Percentiles rank a stretch among this genome's conserved stretches.
Evolutionary conservation across 1,284 basidiomycete genomes (phyloP).

Genomic region (Tilletia setariae): DNA sequence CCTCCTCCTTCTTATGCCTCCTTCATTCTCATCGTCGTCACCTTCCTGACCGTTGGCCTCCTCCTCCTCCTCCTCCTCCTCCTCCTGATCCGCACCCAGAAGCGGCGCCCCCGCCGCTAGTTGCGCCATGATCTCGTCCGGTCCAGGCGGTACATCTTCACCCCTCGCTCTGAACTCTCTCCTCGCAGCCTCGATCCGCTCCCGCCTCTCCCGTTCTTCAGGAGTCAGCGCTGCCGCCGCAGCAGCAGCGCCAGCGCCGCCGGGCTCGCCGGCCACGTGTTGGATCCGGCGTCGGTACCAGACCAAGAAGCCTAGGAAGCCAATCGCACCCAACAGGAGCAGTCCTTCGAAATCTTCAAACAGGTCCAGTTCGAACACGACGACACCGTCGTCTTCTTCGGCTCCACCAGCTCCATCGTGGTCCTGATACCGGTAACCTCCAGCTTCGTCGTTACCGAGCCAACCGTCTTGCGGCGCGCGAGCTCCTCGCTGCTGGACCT

Average conservation of each 20-base stretch:
- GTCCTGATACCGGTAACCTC: background rate
- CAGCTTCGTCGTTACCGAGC: background rate
- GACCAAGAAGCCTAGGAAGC: background rate
- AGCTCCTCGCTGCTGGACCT: background rate
- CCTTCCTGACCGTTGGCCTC: background rate
- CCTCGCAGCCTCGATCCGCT: conserved; percentile 12
- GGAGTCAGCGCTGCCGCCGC: background rate
- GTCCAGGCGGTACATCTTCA: background rate
- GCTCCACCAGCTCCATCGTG: background rate
- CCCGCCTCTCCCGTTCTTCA: background rate
- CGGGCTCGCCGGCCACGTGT: no score
- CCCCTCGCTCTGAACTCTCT: background rate
- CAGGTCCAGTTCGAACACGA: background rate
- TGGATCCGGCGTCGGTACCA: conserved; percentile 11
- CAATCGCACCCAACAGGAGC: background rate
- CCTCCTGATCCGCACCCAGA: background rate
- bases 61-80: conserved; percentile 6
- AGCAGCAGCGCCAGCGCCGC: background rate
- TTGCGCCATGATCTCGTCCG: background rate
- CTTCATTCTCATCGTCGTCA: no score
- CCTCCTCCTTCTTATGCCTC: no score
- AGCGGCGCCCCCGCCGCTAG: background rate
- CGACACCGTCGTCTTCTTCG: background rate
- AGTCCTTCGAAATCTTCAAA: conserved; percentile 2
- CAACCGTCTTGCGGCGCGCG: background rate